Percentiles rank a stretch among this genome's conserved stretches.
These are phyloP conservation scores for Desmodesmus armatus DNA, from an alignment of 139 green algal genomes.

Conservation along the genomic window DNA sequence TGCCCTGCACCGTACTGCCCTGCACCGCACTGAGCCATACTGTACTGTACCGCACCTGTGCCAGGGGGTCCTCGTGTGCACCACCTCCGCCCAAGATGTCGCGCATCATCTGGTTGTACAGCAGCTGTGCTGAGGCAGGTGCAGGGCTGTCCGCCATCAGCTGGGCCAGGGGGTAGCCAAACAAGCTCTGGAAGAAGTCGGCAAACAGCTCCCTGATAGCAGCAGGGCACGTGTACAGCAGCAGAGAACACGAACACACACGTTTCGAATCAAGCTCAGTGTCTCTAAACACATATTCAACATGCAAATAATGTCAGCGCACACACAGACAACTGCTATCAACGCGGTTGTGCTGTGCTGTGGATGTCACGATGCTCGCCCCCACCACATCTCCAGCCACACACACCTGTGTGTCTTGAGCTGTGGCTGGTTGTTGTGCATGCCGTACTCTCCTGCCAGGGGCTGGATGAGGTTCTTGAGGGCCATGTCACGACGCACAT, in stretches of 20 bases:
- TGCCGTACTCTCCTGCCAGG: conserved; percentile 93
- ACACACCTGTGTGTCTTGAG: conserved; percentile 51
- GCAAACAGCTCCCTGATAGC: conserved; percentile 88
- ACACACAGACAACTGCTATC: too few species aligned
- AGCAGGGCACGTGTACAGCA: background rate
- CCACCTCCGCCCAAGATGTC: conserved; percentile 72
- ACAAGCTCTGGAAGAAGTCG: conserved; percentile 85
- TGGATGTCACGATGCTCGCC: background rate
- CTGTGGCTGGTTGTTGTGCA: conserved; percentile 89
- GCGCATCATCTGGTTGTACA: conserved; percentile 85
- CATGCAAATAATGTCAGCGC: too few species aligned
- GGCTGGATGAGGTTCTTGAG: conserved; percentile 94
- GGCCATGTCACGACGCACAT: conserved; percentile 84
- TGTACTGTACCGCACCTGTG: too few species aligned
- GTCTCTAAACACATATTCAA: too few species aligned
- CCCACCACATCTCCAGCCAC: too few species aligned
- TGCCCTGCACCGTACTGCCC: too few species aligned
- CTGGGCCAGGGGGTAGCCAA: conserved; percentile 70
- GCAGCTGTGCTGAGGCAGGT: conserved; percentile 61
- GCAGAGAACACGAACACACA: too few species aligned
- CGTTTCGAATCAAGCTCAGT: too few species aligned
- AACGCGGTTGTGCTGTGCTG: too few species aligned
- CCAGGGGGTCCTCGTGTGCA: conserved; percentile 38
- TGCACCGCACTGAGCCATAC: too few species aligned
- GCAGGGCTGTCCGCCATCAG: conserved; percentile 64